phyloP scores from a whole-genome alignment of 139 green algal species.

The Coelastrella sp. region DNA sequence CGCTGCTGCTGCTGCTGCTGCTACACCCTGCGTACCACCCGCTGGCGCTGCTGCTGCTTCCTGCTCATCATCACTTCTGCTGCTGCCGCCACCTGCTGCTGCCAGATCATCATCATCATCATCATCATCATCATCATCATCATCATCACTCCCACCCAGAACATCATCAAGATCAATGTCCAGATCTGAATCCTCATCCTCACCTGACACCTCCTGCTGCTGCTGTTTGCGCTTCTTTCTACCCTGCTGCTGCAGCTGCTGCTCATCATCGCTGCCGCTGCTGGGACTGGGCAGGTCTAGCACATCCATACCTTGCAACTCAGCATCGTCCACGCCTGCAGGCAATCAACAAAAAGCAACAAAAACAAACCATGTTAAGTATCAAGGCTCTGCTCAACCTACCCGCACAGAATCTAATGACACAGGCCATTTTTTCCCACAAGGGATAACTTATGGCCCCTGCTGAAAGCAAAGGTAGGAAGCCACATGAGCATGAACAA shows the following conservation, averaged over 20 bases:
- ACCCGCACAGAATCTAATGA: too few relatives aligned
- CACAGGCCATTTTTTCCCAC: too few relatives aligned
- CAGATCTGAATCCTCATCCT: not conserved
- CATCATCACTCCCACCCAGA: not conserved
- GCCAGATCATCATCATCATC: constrained; percentile 2
- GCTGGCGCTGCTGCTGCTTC: constrained; percentile 25
- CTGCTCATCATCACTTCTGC: not conserved
- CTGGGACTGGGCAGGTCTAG: constrained; percentile 49
- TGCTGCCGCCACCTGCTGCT: not conserved
- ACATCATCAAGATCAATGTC: constrained; percentile 31
- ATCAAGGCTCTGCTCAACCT: too few relatives aligned
- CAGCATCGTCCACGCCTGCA: constrained; percentile 19
- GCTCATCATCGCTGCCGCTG: constrained; percentile 36
- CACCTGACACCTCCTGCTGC: constrained; percentile 3
- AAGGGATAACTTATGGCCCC: too few relatives aligned
- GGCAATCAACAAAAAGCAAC: too few relatives aligned
- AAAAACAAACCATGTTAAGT: too few relatives aligned
- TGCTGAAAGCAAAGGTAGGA: too few relatives aligned
- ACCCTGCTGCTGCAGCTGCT: constrained; percentile 38
- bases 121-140: not conserved
- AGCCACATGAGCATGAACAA: not conserved
- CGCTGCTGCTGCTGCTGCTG: not conserved
- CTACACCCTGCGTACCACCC: not conserved
- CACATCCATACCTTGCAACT: constrained; percentile 35
- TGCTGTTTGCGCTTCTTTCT: constrained; percentile 23